Base-by-base conservation (phyloP, 2,329 filamentous ascomycete genomes). In the Hymenoscyphus linearis region DNA sequence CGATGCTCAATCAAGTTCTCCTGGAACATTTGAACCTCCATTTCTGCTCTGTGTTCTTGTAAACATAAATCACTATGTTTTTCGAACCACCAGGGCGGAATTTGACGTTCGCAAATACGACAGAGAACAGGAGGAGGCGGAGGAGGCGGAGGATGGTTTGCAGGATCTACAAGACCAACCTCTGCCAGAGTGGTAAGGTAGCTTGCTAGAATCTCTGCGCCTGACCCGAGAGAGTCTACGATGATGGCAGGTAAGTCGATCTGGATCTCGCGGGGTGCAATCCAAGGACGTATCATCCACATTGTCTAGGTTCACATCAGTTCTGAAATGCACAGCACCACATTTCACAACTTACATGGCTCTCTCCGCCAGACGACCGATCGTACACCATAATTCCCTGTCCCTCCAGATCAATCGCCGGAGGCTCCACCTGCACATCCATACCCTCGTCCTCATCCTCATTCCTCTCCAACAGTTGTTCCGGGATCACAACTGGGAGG, bases 381-480 rank as follows among this genome's bases (percentile, higher is more conserved):
- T 98, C 93, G 73, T 96, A 98, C 6, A 98, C 91, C 89, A 98
- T 96, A 72, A 99, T 99, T 25, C 95, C 95, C 76, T 99, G 95
- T 6, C 91, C 96, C 77, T 99, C 96, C 62, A 99, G 83, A 64
- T 92, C 88, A 63, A 96, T 81, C 44, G 85, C 80, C 60, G 81
- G 77, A 58, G 81, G 75, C 31, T 75, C 72, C 59, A 77, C 72
- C 27, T 77, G 70, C 55, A 65, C 61, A 26, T 64, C 63, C 9
- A 71, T n/a, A 69, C 31, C 76, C 72, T 37, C 76, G n/a, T n/a
- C n/a, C n/a, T n/a, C 62, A 54, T 66, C 62, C 25, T 67, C 66
- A 27, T 60, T 67, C n/a, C 60, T 56, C 14, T 34, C 61, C 52
- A 61, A 64, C 22, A 61, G 47, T n/a, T 72, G 67, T 10, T 67